Evolutionary conservation across 345 rosid species (phyloP).

Genomic region (Schrenkiella parvula): DNA sequence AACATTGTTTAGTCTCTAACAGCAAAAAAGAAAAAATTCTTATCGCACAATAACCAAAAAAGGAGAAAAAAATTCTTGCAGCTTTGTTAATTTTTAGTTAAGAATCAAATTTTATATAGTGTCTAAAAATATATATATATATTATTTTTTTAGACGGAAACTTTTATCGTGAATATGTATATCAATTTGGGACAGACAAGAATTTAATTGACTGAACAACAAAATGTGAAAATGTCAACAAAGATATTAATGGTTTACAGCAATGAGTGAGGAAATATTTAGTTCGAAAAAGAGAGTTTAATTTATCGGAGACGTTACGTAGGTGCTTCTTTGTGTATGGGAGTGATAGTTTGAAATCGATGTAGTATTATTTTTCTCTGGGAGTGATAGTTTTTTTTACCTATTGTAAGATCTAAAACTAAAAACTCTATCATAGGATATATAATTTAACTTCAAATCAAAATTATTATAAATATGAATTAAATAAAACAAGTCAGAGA

Average conservation of each 20-base stretch:
- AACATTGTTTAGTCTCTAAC: background rate
- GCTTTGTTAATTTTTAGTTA: background rate
- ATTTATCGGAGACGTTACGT: conserved; percentile 14
- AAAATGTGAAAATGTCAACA: conserved; percentile 26
- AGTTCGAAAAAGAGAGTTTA: conserved; percentile 19
- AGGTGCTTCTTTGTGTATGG: conserved; percentile 15
- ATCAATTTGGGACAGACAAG: conserved; percentile 20
- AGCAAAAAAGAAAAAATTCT: background rate
- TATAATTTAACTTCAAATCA: background rate
- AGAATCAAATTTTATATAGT: background rate
- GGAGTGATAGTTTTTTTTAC: background rate
- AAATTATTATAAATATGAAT: background rate
- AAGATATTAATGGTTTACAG: conserved; percentile 28
- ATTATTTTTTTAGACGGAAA: background rate
- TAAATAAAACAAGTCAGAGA: too few relatives aligned
- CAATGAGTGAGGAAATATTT: conserved; percentile 18
- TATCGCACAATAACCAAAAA: background rate
- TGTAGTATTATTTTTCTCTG: background rate
- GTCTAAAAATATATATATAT: background rate
- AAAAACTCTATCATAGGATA: background rate
- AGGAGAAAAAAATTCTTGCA: background rate
- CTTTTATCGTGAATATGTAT: background rate
- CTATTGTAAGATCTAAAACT: background rate
- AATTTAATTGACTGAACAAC: conserved; percentile 12
- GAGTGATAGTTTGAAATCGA: background rate